phyloP scores from a whole-genome alignment of 1,284 basidiomycete genomes.

The Sporisorium iseilematis-ciliati region DNA sequence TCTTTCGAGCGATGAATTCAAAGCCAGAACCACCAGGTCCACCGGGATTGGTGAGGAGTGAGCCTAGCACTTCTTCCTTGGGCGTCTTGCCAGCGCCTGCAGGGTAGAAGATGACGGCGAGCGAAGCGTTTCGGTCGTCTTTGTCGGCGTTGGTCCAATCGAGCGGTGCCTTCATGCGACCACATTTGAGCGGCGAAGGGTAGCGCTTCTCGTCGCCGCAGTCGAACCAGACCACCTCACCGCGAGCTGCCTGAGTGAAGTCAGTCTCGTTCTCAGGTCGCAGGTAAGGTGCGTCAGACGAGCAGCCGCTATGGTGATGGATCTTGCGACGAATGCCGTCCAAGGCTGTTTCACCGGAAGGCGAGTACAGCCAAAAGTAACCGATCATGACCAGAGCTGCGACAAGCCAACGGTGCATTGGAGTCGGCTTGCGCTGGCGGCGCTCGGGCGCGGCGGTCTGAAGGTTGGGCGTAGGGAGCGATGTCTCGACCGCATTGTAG shows the following conservation, averaged over 20 bases:
- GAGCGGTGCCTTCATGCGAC: constrained; percentile 54
- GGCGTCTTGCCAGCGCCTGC: constrained; percentile 52
- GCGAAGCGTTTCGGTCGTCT: constrained; percentile 48
- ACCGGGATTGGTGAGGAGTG: constrained; percentile 54
- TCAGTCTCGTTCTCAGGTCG: constrained; percentile 46
- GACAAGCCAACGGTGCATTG: constrained; percentile 23
- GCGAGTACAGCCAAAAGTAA: constrained; percentile 32
- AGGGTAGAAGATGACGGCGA: constrained; percentile 54
- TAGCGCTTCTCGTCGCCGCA: constrained; percentile 42
- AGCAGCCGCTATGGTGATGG: constrained; percentile 16
- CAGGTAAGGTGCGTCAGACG: constrained; percentile 13
- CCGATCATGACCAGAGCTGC: constrained; percentile 9
- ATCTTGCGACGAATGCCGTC: constrained; percentile 21
- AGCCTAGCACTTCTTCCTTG: constrained; percentile 43
- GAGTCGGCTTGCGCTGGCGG: constrained; percentile 27
- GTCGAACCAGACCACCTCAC: constrained; percentile 48
- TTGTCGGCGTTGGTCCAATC: constrained; percentile 49
- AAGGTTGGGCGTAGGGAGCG: constrained; percentile 24
- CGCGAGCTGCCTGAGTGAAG: constrained; percentile 39
- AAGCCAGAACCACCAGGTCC: constrained; percentile 56
- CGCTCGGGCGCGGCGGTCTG: constrained; percentile 7
- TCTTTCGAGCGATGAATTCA: constrained; percentile 39
- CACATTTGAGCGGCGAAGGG: constrained; percentile 48
- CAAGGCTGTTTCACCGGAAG: constrained; percentile 13
- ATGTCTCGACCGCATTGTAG: constrained; percentile 34